Base-by-base conservation (phyloP, 2,329 filamentous ascomycete genomes). In the Tolypocladium ovalisporum region DNA sequence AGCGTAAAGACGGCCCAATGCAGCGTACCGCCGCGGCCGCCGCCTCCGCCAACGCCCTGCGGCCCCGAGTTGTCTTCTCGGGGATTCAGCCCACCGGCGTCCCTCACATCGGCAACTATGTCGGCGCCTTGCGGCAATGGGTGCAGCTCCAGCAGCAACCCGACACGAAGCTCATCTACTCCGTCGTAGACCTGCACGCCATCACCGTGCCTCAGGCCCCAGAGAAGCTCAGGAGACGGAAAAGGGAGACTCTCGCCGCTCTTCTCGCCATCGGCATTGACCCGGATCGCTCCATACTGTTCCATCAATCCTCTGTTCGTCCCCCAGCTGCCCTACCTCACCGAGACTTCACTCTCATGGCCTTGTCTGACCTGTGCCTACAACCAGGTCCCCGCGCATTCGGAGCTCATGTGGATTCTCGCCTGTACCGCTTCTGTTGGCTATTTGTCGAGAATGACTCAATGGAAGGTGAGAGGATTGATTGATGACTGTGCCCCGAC, bases 391-490 rank as follows among this genome's bases (percentile, higher is more conserved):
- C 78, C 85, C 22, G 85, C 86, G 52, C 94, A 97, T 73, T 77
- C 88, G 4, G 92, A 97, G 72, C 79, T 99, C 61, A 96, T 96
- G 89, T 99, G 94, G 94, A 91, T 97, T 67, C 75, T 99, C 60
- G 93, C 90, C 68, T 97, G 92, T 63, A 88, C 89, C 55, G 89
- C 94, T 29, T 93, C 89, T 6, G 91, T 94, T 72, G 94, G 94
- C 42, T 96, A 96, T 73, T 76, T 99, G n/a, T 88, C 88, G 12
- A 81, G 94, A n/a, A 99, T 99, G 94, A 97, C 94, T 34, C 94
- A 97, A 72, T 99, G 94, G 92, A 99, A 99, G 85, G 90, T 90
- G 56, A 49, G 37, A 32, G 9, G 37, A 27, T n/a, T n/a, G n/a
- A 15, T 22, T 17, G 24, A n/a, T n/a, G 29, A 9, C 27, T 19